These are phyloP conservation scores for Pythium scleroteichum DNA, from an alignment of 352 stramenopile genomes.

Conservation along the genomic window DNA sequence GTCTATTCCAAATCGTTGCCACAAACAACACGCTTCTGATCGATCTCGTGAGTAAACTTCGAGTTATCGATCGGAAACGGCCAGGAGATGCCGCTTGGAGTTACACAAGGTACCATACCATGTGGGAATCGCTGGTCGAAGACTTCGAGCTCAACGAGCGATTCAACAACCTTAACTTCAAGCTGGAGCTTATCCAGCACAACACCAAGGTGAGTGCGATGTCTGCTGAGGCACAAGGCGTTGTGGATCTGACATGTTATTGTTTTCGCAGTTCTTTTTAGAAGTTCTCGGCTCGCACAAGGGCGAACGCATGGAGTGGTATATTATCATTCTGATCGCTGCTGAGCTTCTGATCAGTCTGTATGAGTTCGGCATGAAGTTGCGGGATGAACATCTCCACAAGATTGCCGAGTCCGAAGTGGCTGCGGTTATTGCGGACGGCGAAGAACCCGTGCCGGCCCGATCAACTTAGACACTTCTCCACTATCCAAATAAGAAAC, in stretches of 20 bases:
- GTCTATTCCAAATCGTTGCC: conserved; percentile 90
- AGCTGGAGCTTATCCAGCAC: conserved; percentile 96
- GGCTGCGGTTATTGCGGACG: not conserved
- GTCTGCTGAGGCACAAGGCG: not conserved
- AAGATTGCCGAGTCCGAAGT: conserved; percentile 18
- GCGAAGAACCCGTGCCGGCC: conserved; percentile 3
- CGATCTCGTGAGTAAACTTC: conserved; percentile 95
- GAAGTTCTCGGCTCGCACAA: conserved; percentile 97
- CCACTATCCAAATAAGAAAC: no score
- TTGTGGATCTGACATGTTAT: conserved; percentile 5
- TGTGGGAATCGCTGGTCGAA: conserved; percentile 86
- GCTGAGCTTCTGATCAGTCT: conserved; percentile 92
- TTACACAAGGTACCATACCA: conserved; percentile 93
- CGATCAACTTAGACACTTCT: not conserved
- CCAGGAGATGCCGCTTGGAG: conserved; percentile 94
- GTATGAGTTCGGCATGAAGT: conserved; percentile 80
- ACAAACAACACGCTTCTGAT: conserved; percentile 97
- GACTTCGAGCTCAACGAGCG: conserved; percentile 95
- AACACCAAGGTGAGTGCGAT: conserved; percentile 91
- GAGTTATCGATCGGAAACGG: conserved; percentile 93
- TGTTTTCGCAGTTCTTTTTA: conserved; percentile 91
- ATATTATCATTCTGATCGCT: conserved; percentile 97
- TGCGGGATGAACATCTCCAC: conserved; percentile 40
- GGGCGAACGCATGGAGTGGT: conserved; percentile 94
- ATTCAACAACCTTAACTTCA: conserved; percentile 97